Evolutionary conservation across 768 basidiomycete species (phyloP).

Genomic region (Mycena indigotica): DNA sequence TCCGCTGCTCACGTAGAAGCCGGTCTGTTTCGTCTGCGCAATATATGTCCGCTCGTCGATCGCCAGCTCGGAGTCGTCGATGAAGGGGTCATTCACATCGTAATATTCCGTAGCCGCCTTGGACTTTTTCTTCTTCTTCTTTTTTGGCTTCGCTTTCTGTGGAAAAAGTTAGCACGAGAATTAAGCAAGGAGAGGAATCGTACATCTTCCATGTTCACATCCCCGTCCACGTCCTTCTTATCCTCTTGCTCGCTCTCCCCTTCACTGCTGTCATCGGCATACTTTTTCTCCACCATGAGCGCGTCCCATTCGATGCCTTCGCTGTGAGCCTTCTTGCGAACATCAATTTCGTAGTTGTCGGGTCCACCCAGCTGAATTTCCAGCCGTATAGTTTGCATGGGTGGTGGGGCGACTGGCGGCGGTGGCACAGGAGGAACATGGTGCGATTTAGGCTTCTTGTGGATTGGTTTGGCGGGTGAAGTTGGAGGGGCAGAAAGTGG

Average conservation of each 20-base stretch:
- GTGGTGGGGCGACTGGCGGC: constrained; percentile 52
- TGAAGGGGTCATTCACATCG: constrained; percentile 90
- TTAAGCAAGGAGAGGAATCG: neutral
- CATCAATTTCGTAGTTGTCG: constrained; percentile 73
- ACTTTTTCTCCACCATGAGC: constrained; percentile 12
- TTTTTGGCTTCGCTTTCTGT: constrained; percentile 37
- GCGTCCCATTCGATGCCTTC: constrained; percentile 43
- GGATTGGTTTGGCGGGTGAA: constrained; percentile 25
- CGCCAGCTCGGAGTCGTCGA: constrained; percentile 94
- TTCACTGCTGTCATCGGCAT: constrained; percentile 51
- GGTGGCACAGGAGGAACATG: constrained; percentile 60
- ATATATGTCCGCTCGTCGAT: constrained; percentile 90
- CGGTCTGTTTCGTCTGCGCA: constrained; percentile 88
- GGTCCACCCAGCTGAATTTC: constrained; percentile 73
- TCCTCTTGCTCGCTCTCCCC: constrained; percentile 10
- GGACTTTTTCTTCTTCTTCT: constrained; percentile 10
- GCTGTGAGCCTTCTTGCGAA: constrained; percentile 56
- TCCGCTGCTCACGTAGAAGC: constrained; percentile 89
- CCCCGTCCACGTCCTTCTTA: constrained; percentile 19
- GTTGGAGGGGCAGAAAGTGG: constrained; percentile 38
- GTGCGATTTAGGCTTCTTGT: constrained; percentile 58
- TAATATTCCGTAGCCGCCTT: constrained; percentile 74
- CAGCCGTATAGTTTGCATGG: constrained; percentile 65
- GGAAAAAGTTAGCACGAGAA: constrained; percentile 3
- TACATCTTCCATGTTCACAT: constrained; percentile 22